Conservation (phyloP, 176 grass and related monocot species). For the Bonia amplexicaulis region DNA sequence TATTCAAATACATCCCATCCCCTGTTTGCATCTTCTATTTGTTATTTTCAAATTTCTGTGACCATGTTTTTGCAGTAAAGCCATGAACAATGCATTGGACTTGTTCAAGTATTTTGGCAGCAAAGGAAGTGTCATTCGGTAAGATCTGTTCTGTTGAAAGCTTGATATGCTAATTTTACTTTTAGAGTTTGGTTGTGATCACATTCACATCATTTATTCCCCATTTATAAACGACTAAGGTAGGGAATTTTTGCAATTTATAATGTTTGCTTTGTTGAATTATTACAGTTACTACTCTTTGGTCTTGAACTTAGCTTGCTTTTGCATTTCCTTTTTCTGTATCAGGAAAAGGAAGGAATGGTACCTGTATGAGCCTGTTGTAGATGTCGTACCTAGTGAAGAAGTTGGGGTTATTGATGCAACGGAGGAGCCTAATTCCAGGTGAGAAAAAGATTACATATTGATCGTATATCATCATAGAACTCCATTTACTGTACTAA, state of each 20-base stretch:
- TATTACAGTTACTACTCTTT: neutral
- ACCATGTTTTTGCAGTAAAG: conserved; percentile 57
- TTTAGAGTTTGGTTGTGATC: neutral
- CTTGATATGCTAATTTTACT: neutral
- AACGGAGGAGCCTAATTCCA: conserved; percentile 56
- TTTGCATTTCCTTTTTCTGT: conserved; percentile 15
- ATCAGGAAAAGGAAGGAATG: conserved; percentile 92
- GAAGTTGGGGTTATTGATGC: conserved; percentile 45
- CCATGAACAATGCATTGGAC: conserved; percentile 72
- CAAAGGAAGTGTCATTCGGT: conserved; percentile 91
- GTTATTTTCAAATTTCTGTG: neutral
- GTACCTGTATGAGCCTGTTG: conserved; percentile 78
- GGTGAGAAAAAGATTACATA: conserved; percentile 24
- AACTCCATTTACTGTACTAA: neutral
- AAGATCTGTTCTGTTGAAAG: neutral
- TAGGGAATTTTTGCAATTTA: neutral
- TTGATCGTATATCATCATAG: neutral
- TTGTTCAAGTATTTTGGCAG: conserved; percentile 85
- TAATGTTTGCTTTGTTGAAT: neutral
- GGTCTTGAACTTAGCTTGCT: neutral
- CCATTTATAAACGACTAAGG: neutral
- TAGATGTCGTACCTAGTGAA: conserved; percentile 66
- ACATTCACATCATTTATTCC: neutral
- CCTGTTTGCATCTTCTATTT: neutral
- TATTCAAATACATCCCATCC: neutral